Evolutionary conservation across 192 early-diverging fungal species (phyloP), one percentile per base, ranked within the genome.

Genomic region (Dissophora ornata): DNA sequence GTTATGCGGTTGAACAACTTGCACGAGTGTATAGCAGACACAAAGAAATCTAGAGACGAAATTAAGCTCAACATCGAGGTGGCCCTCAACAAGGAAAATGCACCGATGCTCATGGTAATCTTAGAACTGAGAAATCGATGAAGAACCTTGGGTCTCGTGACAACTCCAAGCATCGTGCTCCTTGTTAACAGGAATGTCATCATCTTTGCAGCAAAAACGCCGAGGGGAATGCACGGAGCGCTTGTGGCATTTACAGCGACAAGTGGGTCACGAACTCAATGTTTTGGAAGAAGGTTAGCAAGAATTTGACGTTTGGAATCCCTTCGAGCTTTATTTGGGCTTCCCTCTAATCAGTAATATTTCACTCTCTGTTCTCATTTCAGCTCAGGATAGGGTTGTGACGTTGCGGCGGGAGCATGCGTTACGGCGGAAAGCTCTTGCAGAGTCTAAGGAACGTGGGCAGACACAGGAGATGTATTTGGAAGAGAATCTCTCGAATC

Each of bases 1-100:
- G 78, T 86, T 47, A 79, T 86, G 79, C 71, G 82, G 46, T 57
- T 83, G 50, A 81, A 79, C 49, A 81, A 73, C 46, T 32, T 81
- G 41, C 79, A 81, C 22, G 75, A 79, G 42, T 80, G 79, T 62
- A 64, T 83, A 59, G 67, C 64, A 19, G 82, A 83, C 53, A 81
- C 74, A 25, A 62, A 79, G 26, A 63, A 45, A 30, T 83, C 82
- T 21, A 70, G 79, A 33, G 73, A 83, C 22, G 79, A 81, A 29
- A 63, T 81, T n/a, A 80, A 79, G 40, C 34, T 54, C 26, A 81
- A 81, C 30, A 83, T 83, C 29, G 82, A 73, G 32, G 29, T 63
- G 16, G 65, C 74, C 22, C 38, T 83, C 26, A 68, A 69, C 22
- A 66, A 67, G 40, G 82, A 83, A 16, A 71, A 73, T 34, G 79